Base-by-base conservation (phyloP, 2,329 filamentous ascomycete species). In the Pseudofabraea citricarpa region DNA sequence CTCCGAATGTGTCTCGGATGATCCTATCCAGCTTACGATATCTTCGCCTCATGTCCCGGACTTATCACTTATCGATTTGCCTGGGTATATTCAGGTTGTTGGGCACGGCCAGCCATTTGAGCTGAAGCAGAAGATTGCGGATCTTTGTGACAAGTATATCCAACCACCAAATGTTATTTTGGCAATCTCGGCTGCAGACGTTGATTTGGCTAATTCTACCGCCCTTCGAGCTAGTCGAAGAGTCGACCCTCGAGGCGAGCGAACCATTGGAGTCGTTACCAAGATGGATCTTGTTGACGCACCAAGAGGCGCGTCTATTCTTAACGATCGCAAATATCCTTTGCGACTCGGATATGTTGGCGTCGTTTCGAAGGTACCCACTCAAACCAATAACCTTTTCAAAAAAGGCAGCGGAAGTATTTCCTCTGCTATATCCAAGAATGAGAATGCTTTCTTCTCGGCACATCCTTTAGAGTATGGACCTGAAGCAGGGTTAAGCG, bases 251-350 rank as follows among this genome's bases (percentile, higher is more conserved):
- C 77, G 93, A 48, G 93, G 93, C 43, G 93, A 98, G 67, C 79
- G 93, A 49, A 98, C 93, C 0, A 98, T 98, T 59, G 93, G 93
- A 35, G 93, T 98, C n/a, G 84, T 98, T 32, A 98, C 93, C 3
- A 98, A 98, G 70, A 96, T 98, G 91, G 93, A 98, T 58, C 74
- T 98, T 18, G 90, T 98, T 6, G 91, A 97, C 54, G 77, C 93
- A 3, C 71, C 73, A 6, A 81, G 91, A 45, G 93, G 90, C 22
- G 77, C 80, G 12, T 75, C 79, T 26, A 88, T 98, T 23, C 72
- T 98, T 16, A 83, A 75, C 20, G 91, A 98, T 63, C 85, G 82
- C 60, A 95, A 97, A 63, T 98, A 98, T 59, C 91, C 93, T 31
- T 73, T 98, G 22, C 79, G 93, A n/a, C 72, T 98, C 3, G 93